A percentile compares a stretch with the other conserved stretches of the same genome.
These are phyloP conservation scores for Kokia cookei DNA, from an alignment of 441 rosid genomes.

Conservation along the genomic window DNA sequence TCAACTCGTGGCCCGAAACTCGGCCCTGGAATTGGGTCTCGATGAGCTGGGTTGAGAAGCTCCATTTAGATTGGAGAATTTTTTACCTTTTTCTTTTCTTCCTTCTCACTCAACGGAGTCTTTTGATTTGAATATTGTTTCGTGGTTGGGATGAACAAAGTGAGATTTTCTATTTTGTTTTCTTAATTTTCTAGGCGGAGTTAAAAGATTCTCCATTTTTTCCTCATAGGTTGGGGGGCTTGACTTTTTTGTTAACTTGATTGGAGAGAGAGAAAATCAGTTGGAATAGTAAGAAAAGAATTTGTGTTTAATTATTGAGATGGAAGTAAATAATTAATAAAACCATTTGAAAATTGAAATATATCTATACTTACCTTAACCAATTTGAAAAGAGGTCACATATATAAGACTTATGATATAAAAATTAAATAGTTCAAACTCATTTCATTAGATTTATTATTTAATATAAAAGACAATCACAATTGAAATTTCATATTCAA, in stretches of 20 bases:
- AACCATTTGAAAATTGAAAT: no score
- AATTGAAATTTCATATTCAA: no score
- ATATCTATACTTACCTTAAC: no score
- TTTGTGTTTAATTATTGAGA: no score
- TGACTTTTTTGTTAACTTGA: not conserved
- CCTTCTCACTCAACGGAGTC: not conserved
- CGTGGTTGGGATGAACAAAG: not conserved
- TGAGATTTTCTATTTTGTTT: not conserved
- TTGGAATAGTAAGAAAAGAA: not conserved
- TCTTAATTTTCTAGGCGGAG: no score
- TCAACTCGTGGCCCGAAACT: slow-evolving; percentile 3
- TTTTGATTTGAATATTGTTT: not conserved
- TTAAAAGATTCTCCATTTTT: not conserved
- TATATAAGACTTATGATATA: no score
- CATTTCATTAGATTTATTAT: no score
- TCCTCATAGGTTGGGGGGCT: not conserved
- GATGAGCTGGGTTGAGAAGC: slow-evolving; percentile 19
- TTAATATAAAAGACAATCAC: no score
- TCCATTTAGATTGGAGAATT: slow-evolving; percentile 20
- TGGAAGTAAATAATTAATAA: no score
- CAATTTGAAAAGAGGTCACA: no score
- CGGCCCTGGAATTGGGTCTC: slow-evolving; percentile 12
- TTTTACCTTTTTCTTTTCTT: not conserved
- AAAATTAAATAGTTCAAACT: no score
- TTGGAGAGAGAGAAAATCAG: not conserved